phyloP scores from a whole-genome alignment of 2,329 filamentous ascomycete species.

The Ophiobolus disseminans region DNA sequence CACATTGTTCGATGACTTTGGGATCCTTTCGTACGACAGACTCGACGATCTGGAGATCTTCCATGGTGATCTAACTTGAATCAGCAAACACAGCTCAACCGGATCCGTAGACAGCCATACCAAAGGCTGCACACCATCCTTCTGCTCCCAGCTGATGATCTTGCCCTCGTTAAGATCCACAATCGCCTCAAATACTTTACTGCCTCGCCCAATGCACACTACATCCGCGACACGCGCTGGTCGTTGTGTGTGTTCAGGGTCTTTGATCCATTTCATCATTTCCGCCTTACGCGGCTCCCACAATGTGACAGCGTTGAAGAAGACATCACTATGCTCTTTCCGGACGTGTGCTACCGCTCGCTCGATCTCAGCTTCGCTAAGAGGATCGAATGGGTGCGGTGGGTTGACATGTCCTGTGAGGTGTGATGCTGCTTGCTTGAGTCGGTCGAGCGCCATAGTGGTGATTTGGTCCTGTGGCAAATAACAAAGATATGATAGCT shows the following conservation, averaged over 20 bases:
- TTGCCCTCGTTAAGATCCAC: conserved; percentile 73
- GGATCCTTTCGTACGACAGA: conserved; percentile 76
- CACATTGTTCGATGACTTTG: conserved; percentile 89
- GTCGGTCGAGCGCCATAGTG: conserved; percentile 66
- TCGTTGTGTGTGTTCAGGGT: conserved; percentile 65
- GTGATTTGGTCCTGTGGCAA: conserved; percentile 4
- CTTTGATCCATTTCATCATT: conserved; percentile 79
- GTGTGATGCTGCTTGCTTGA: conserved; percentile 69
- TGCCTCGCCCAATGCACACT: conserved; percentile 79
- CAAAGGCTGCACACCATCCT: conserved; percentile 81
- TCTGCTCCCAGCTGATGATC: conserved; percentile 76
- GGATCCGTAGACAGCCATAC: conserved; percentile 57
- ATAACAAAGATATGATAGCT: conserved; percentile 3
- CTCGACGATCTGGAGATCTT: conserved; percentile 85
- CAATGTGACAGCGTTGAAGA: conserved; percentile 86
- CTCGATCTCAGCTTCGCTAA: conserved; percentile 76
- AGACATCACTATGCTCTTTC: conserved; percentile 72
- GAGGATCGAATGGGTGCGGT: conserved; percentile 79
- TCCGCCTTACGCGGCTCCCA: conserved; percentile 85
- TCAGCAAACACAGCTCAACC: background rate
- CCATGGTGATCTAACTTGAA: conserved; percentile 76
- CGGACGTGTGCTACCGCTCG: conserved; percentile 72
- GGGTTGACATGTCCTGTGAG: conserved; percentile 62
- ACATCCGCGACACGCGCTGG: conserved; percentile 80
- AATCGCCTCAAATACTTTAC: conserved; percentile 82